Conservation (phyloP, 805 yeast genomes). For the Hanseniaspora opuntiae region DNA sequence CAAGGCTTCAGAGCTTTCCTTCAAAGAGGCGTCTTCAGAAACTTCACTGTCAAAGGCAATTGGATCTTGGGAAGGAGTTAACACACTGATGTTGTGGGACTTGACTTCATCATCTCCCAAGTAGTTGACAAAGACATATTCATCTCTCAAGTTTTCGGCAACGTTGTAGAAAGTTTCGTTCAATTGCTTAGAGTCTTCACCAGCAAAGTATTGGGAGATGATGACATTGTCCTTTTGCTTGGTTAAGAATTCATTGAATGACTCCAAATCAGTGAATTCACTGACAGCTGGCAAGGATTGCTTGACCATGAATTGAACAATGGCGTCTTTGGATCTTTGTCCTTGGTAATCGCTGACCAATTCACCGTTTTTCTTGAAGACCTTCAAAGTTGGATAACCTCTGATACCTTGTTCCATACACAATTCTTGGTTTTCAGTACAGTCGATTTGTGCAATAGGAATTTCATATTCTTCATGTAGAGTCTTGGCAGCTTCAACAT, state of each 20-base stretch:
- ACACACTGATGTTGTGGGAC: constrained; percentile 21
- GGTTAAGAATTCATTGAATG: constrained; percentile 28
- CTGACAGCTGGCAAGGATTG: constrained; percentile 68
- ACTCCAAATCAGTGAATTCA: constrained; percentile 34
- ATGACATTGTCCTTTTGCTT: constrained; percentile 29
- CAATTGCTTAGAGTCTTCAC: constrained; percentile 38
- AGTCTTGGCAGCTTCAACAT: constrained; percentile 65
- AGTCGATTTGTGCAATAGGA: constrained; percentile 71
- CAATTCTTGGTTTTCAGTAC: constrained; percentile 62
- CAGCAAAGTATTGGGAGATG: constrained; percentile 32
- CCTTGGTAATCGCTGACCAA: constrained; percentile 61
- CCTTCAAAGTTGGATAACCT: constrained; percentile 78
- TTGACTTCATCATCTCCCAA: neutral
- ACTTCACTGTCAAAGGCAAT: constrained; percentile 5
- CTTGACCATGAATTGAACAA: constrained; percentile 64
- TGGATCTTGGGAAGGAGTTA: constrained; percentile 20
- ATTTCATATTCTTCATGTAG: constrained; percentile 45
- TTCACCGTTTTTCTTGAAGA: constrained; percentile 43
- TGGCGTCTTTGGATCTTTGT: constrained; percentile 68
- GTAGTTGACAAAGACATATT: constrained; percentile 41
- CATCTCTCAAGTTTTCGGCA: constrained; percentile 55
- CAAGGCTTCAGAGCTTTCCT: constrained; percentile 16
- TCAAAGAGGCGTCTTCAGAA: constrained; percentile 13
- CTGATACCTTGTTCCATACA: constrained; percentile 54
- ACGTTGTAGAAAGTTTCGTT: constrained; percentile 47